Base-by-base conservation (phyloP, 116 monocot species). In the Cymodocea nodosa region DNA sequence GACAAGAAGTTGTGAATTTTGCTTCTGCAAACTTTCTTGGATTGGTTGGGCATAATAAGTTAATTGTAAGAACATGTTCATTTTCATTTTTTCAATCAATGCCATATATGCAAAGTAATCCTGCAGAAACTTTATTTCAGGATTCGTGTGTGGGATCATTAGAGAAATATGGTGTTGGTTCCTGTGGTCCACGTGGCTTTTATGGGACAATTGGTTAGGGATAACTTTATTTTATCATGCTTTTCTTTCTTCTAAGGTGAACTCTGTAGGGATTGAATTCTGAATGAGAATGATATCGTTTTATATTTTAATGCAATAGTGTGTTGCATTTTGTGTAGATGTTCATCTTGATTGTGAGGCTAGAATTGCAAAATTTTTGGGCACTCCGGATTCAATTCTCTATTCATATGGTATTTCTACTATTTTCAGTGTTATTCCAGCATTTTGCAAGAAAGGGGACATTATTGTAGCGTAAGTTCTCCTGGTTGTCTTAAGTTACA, bases 161-260 rank as follows among this genome's bases (percentile, higher is more conserved):
- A 62, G 97, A 97, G 70, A 97, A 91, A 78, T 97, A 97, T 74
- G 97, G 97, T 86, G 97, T 97, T 73, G 97, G 97, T 65, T 88
- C 97, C 54, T 97, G 97, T 72, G 91, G 97, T 34, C 91, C 97
- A 59, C 97, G 91, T 74, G 82, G 85, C 52, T 97, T 97, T 65
- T 91, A 97, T 72, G 97, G 97, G 52, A 91, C 97, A 70, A 81
- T 97, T 60, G 97, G 97, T 97, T n/a, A 73, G 56, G 67, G 30
- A 23, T 1, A 34, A 58, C 55, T 67, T 67, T 36, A 53, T 36
- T 4, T 55, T 72, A 15, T 50, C 22, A 37, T 54, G 15, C 49
- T 13, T 51, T 51, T 25, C 13, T 16, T 60, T 14, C 11, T 6
- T 49, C 44, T 15, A 52, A 51, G 8, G 22, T 12, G 20, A 50